A percentile compares a stretch with the other conserved stretches of the same genome.
Evolutionary conservation across 208 protist genomes (phyloP).

Genomic region (Naegleria gruberi): DNA sequence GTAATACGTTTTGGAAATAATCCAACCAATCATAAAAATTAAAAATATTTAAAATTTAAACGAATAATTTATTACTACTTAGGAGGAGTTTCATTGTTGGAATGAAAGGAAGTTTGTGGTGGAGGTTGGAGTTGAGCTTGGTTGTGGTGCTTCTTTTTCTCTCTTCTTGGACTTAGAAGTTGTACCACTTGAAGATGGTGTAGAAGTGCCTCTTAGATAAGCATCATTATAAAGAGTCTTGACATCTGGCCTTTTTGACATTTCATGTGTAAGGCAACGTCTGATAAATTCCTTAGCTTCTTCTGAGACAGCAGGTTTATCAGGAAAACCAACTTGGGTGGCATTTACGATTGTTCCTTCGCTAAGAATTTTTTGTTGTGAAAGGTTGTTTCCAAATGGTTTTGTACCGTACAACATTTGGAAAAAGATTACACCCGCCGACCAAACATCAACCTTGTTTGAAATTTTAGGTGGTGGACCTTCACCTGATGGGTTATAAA

Average conservation of each 20-base stretch:
- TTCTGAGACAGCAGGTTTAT: neutral
- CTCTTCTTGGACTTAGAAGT: neutral
- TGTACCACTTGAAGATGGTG: neutral
- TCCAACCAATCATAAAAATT: too few relatives aligned
- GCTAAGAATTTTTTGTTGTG: slow-evolving; percentile 53
- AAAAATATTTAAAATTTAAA: too few relatives aligned
- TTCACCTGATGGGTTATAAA: slow-evolving; percentile 32
- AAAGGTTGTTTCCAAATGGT: slow-evolving; percentile 83
- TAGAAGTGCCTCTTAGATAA: slow-evolving; percentile 24
- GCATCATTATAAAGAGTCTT: slow-evolving; percentile 29
- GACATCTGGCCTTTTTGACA: slow-evolving; percentile 27
- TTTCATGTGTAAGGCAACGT: slow-evolving; percentile 5
- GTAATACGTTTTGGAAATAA: too few relatives aligned
- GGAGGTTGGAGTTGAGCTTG: neutral
- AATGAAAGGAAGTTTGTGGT: neutral
- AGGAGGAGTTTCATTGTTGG: neutral
- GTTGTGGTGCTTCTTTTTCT: neutral
- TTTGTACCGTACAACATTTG: slow-evolving; percentile 84
- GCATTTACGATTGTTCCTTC: slow-evolving; percentile 30
- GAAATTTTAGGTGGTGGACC: slow-evolving; percentile 54
- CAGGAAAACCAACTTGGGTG: slow-evolving; percentile 33
- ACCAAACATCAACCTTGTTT: slow-evolving; percentile 76
- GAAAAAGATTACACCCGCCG: slow-evolving; percentile 84
- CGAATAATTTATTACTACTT: too few relatives aligned
- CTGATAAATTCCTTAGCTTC: slow-evolving; percentile 24